These are phyloP conservation scores for Pseudonitzschia pungens DNA, from an alignment of 108 stramenopile genomes.

Conservation along the genomic window DNA sequence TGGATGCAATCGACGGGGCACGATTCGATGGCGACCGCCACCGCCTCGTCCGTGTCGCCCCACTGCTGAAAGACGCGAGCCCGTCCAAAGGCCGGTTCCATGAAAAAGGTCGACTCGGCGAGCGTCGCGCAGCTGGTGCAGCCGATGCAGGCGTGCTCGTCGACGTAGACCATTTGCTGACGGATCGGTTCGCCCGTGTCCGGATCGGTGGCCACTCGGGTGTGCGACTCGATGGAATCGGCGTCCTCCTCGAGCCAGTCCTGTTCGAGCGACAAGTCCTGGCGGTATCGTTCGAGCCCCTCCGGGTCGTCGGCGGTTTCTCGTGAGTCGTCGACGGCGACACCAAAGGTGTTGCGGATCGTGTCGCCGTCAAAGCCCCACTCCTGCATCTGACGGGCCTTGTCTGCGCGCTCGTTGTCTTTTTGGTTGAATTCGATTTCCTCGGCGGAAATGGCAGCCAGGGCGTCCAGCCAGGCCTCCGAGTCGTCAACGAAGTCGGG, in stretches of 20 bases:
- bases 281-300: neutral
- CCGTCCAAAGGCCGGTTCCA: conserved; percentile 86
- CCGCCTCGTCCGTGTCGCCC: conserved; percentile 85
- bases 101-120: conserved; percentile 90
- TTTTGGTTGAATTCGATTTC: conserved; percentile 68
- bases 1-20: conserved; percentile 95
- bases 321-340: neutral
- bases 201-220: conserved; percentile 62
- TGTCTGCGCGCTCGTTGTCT: conserved; percentile 79
- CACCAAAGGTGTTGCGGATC: conserved; percentile 47
- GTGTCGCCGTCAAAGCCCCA: conserved; percentile 63
- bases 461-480: conserved; percentile 76
- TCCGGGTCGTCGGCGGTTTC: conserved; percentile 48
- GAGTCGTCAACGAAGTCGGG: conserved; percentile 30
- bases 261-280: neutral
- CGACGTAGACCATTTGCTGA: conserved; percentile 85
- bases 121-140: conserved; percentile 89
- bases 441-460: conserved; percentile 62
- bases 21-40: conserved; percentile 82
- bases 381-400: conserved; percentile 79
- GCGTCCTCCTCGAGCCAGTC: conserved; percentile 37
- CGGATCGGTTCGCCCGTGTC: conserved; percentile 72
- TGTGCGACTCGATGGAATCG: conserved; percentile 70
- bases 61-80: conserved; percentile 90
- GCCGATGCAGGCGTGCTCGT: conserved; percentile 92